Evolutionary conservation across 169 alveolate genomes (phyloP), one percentile per base, ranked within the genome.

Genomic region (Plasmodium blacklocki): DNA sequence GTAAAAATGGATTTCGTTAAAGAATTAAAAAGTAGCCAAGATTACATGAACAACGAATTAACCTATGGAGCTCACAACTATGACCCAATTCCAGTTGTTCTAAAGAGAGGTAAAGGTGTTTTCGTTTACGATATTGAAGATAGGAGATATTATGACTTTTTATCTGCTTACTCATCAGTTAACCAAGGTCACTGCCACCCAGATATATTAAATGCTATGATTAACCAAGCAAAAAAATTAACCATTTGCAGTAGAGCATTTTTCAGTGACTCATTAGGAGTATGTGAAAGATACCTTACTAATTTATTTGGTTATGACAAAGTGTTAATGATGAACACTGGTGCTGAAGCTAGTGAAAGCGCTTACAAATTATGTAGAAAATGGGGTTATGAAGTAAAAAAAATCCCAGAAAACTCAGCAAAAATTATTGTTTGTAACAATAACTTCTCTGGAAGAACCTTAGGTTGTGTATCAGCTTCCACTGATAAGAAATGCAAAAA

Each of bases 381-480:
- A 88, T 98, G 99, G 99, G 99, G 97, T 9, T 98, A 98, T 87
- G 97, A 93, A 18, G 96, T 94, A 59, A 98, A 98, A 92, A 96
- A 96, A 23, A 93, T 96, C 23, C 97, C 97, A 3, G 95, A 95
- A 50, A 90, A 96, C 88, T 7, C 83, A 73, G 99, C 99, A 1
- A 87, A 91, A 54, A 93, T 97, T n/a, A 64, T 96, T 56, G 75
- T 96, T 15, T 94, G 97, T 39, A 94, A 90, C 18, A 96, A 96
- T 23, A 91, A 92, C 75, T 97, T 96, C 92, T 97, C 98, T 97
- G 99, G 99, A 19, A 91, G 99, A 73, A 93, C 98, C 0, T 92
- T 97, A 52, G 96, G 98, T 15, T 98, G 98, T 11, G 88, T 95
- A 43, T 97, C 98, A 23, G 96, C 98, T 5, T 94, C 98, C 21